These are phyloP conservation scores for Basidiobolus meristosporus DNA, from an alignment of 371 early-diverging fungal genomes.

Conservation along the genomic window DNA sequence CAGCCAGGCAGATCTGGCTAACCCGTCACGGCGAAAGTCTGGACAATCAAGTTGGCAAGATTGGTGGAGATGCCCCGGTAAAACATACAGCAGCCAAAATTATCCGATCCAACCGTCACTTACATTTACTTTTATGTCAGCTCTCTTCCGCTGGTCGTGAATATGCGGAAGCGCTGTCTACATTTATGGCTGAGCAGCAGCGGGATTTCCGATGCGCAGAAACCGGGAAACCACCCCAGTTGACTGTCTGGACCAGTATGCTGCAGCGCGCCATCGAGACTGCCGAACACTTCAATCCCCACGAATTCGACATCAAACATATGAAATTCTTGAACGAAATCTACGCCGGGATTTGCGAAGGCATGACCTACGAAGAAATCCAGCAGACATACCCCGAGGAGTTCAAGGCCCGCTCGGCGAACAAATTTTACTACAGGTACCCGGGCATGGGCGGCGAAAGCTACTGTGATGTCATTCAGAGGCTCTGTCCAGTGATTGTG, in stretches of 20 bases:
- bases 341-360: constrained; percentile 50
- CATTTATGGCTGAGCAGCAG: constrained; percentile 29
- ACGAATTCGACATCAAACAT: constrained; percentile 39
- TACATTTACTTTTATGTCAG: constrained; percentile 6
- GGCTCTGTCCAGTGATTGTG: constrained; percentile 60
- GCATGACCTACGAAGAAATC: constrained; percentile 45
- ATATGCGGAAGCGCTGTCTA: constrained; percentile 40
- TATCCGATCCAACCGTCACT: too few relatives aligned
- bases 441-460: constrained; percentile 75
- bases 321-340: constrained; percentile 65
- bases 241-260: constrained; percentile 54
- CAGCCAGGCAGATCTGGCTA: constrained; percentile 55
- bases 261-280: constrained; percentile 52
- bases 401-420: constrained; percentile 30
- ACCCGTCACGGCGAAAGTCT: constrained; percentile 64
- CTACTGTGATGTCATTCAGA: constrained; percentile 67
- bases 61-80: constrained; percentile 66
- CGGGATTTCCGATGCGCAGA: too few relatives aligned
- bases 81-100: constrained; percentile 7
- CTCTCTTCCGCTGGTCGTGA: constrained; percentile 31
- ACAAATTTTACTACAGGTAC: constrained; percentile 69
- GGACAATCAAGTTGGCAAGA: constrained; percentile 27
- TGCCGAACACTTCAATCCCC: constrained; percentile 42
- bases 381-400: constrained; percentile 39
- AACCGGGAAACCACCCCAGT: constrained; percentile 4